A percentile compares a stretch with the other conserved stretches of the same genome.
Evolutionary conservation across 2,329 filamentous ascomycete species (phyloP).

Genomic region (Xylaria sp.): DNA sequence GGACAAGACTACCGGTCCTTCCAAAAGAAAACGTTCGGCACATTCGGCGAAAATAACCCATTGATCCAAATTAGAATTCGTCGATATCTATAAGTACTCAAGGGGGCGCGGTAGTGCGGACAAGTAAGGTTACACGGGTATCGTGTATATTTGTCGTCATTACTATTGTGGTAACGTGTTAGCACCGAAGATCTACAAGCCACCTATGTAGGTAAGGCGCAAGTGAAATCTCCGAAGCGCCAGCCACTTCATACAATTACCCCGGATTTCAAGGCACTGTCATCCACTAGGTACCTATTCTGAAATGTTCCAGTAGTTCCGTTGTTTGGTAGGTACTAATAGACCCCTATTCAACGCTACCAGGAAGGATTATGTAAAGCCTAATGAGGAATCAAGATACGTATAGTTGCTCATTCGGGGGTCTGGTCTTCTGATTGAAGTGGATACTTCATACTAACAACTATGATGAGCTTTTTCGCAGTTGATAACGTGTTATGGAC

Average conservation of each 20-base stretch:
- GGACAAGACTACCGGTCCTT: constrained; percentile 10
- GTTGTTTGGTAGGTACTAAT: not conserved
- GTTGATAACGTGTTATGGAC: not conserved
- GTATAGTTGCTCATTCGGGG: not conserved
- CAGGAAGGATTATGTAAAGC: not conserved
- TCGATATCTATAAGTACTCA: too few species aligned
- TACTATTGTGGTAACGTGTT: not conserved
- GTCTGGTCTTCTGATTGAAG: not conserved
- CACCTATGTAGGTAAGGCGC: not conserved
- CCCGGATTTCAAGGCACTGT: constrained; percentile 13
- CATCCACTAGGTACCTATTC: not conserved
- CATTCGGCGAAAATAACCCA: constrained; percentile 1
- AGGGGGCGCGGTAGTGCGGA: constrained; percentile 1
- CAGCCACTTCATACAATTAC: constrained; percentile 7
- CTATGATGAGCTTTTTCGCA: not conserved
- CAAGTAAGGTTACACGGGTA: not conserved
- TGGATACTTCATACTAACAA: not conserved
- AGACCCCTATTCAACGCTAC: not conserved
- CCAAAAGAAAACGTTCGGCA: constrained; percentile 1
- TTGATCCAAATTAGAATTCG: not conserved
- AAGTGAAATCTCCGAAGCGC: constrained; percentile 14
- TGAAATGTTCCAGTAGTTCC: not conserved
- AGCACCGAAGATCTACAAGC: not conserved
- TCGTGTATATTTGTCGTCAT: not conserved
- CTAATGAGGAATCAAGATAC: not conserved